Conservation (phyloP, 164 flowering plant species). For the Pachysandra terminalis region DNA sequence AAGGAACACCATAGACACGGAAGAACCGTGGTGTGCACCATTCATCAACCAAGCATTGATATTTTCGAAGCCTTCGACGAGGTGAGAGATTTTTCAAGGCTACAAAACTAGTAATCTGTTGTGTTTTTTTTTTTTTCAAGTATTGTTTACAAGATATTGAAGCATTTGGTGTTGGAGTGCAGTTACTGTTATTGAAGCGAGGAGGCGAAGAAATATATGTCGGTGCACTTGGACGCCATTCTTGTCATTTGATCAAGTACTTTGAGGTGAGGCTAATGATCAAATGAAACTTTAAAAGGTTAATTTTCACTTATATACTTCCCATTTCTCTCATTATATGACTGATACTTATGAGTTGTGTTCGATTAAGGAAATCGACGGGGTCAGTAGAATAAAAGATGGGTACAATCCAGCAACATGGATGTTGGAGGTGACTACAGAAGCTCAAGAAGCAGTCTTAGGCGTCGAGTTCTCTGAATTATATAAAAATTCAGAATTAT, state of each 20-base stretch:
- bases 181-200: conserved; percentile 53
- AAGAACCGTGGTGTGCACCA: conserved; percentile 62
- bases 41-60: conserved; percentile 66
- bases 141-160: neutral
- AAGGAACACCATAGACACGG: conserved; percentile 53
- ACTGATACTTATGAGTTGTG: too few species aligned
- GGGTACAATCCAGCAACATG: conserved; percentile 47
- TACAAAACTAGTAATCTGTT: neutral
- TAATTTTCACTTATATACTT: neutral
- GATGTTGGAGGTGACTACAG: conserved; percentile 41
- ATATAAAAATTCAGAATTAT: conserved; percentile 31
- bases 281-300: neutral
- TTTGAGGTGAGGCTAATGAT: conserved; percentile 44
- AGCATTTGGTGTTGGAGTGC: conserved; percentile 11
- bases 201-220: conserved; percentile 66
- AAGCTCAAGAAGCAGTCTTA: conserved; percentile 30
- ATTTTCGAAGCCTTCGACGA: conserved; percentile 62
- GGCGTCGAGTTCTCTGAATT: conserved; percentile 30
- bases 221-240: conserved; percentile 48
- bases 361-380: too few species aligned
- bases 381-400: conserved; percentile 32
- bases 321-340: conserved; percentile 10
- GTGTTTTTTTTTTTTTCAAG: neutral
- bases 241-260: conserved; percentile 43
- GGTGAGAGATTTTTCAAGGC: conserved; percentile 22